phyloP scores from a whole-genome alignment of 2,329 filamentous ascomycete genomes.

The Aspergillus alliaceus region DNA sequence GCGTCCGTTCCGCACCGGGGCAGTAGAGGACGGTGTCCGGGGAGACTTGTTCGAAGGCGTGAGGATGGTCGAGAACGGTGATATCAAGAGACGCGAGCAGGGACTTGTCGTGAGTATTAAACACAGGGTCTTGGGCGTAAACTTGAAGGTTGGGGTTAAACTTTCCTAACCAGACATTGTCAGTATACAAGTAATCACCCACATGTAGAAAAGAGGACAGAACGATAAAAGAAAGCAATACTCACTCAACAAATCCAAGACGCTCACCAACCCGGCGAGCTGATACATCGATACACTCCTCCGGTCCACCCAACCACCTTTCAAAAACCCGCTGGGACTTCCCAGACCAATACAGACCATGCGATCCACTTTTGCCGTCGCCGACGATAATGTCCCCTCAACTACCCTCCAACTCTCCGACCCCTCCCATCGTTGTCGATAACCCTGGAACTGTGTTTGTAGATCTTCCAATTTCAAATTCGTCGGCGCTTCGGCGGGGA shows the following conservation, averaged over 20 bases:
- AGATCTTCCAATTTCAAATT: constrained; percentile 32
- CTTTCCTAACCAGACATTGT: background rate
- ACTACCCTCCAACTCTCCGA: constrained; percentile 30
- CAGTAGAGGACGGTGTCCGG: constrained; percentile 58
- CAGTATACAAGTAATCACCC: background rate
- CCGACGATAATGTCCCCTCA: constrained; percentile 5
- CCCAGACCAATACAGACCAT: constrained; percentile 41
- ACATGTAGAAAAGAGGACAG: background rate
- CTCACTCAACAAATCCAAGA: constrained; percentile 28
- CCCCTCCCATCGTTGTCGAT: constrained; percentile 28
- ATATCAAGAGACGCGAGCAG: constrained; percentile 39
- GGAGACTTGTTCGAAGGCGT: constrained; percentile 53
- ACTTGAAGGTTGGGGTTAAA: constrained; percentile 12
- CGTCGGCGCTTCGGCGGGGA: constrained; percentile 38
- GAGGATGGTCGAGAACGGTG: constrained; percentile 48
- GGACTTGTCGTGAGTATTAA: constrained; percentile 41
- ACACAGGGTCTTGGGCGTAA: constrained; percentile 59
- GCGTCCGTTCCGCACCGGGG: constrained; percentile 55
- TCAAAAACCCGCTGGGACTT: constrained; percentile 42
- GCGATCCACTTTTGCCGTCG: constrained; percentile 17
- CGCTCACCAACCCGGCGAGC: constrained; percentile 37
- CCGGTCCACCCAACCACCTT: constrained; percentile 44
- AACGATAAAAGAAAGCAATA: constrained; percentile 5
- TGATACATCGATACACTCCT: constrained; percentile 42
- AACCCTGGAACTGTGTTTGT: constrained; percentile 29